Evolutionary conservation across 306 rosid species (phyloP), one percentile per base, ranked within the genome.

Genomic region (Malus asiatica): DNA sequence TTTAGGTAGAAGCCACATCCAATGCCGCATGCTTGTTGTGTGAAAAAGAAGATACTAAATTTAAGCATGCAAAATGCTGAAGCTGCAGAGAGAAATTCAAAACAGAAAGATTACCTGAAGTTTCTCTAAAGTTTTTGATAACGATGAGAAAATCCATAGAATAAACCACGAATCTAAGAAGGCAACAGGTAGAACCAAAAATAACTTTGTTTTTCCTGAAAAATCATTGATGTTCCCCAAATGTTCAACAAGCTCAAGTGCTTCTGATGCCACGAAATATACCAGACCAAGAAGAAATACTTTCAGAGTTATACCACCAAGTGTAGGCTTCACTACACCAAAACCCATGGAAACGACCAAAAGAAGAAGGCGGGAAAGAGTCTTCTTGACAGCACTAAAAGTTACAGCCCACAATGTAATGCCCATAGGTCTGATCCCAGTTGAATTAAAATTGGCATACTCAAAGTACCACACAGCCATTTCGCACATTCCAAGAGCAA

Each of bases 381-480:
- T 89, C 86, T 89, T 93, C 89, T 93, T 93, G 33, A 91, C 93
- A 10, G 90, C 87, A 53, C 90, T 93, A 61, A 90, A 88, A 5
- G 97, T 91, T 27, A 90, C 98, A 9, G 97, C 97, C 98, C 98
- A 93, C 46, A 91, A 65, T n/a, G 98, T 91, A 80, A 93, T 85
- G 38, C 85, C 96, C 92, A 93, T 93, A 4, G 98, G 98, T 83
- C 98, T 90, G 27, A 77, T 78, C 66, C 97, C 96, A 45, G 97
- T 93, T 11, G 92, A 87, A 86, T 93, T 93, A 78, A 93, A 89
- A 75, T 93, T 93, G 44, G 83, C 91, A 78, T 91, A 93, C 87
- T 93, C 98, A 67, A 91, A 93, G 81, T 93, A 93, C 98, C 98
- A 93, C 6, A 93, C 88, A 42, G 93, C 97, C 97, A 90, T 91